A percentile compares a stretch with the other conserved stretches of the same genome.
Evolutionary conservation across 2,329 filamentous ascomycete species (phyloP).

Genomic region (Arthrobotrys sinensis): DNA sequence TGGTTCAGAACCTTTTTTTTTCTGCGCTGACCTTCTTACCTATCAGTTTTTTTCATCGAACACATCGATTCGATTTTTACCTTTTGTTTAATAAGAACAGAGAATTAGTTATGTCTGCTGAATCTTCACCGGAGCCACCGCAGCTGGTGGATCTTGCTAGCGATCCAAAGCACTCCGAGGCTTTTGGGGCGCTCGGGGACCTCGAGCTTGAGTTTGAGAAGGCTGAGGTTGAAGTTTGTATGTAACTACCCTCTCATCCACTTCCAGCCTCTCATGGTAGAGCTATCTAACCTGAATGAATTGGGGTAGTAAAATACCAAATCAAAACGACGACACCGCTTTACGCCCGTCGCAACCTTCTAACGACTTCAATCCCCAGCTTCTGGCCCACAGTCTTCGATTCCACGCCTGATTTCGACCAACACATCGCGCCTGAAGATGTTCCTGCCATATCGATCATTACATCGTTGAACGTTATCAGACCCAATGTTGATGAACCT

Average conservation of each 20-base stretch:
- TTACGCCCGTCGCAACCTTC: constrained; percentile 81
- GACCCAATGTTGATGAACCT: constrained; percentile 75
- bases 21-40: not conserved
- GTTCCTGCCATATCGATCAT: constrained; percentile 80
- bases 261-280: not conserved
- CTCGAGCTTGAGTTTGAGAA: constrained; percentile 89
- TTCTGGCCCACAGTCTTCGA: constrained; percentile 98
- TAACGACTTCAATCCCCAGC: constrained; percentile 81
- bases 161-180: constrained; percentile 70
- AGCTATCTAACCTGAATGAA: not conserved
- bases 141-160: constrained; percentile 13
- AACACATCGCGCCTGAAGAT: constrained; percentile 87
- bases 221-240: constrained; percentile 85
- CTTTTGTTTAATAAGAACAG: not conserved
- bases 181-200: constrained; percentile 82
- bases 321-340: constrained; percentile 78
- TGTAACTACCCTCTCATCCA: constrained; percentile 67
- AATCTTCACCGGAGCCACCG: constrained; percentile 44
- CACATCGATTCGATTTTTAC: not conserved
- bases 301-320: constrained; percentile 78
- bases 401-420: constrained; percentile 82
- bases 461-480: constrained; percentile 76
- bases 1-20: not conserved
- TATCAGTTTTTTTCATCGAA: not conserved
- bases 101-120: constrained; percentile 27